A percentile compares a stretch with the other conserved stretches of the same genome.
phyloP scores from a whole-genome alignment of 139 green algal genomes.

The Diplosphaera chodatii region DNA sequence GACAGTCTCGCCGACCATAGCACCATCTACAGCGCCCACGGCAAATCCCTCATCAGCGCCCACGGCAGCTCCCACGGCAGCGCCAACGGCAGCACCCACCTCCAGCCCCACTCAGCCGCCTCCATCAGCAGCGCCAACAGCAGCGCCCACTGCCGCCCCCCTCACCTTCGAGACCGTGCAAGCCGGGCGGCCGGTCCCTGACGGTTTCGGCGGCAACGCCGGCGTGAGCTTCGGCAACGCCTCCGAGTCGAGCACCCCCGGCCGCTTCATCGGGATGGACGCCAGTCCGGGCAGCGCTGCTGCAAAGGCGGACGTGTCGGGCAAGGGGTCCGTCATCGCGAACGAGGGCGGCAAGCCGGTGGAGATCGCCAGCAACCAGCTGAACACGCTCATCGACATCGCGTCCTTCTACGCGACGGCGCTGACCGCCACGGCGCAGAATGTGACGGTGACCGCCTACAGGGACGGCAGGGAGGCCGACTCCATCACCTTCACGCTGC shows the following conservation, averaged over 20 bases:
- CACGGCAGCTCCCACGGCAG: neutral
- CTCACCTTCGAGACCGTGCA: neutral
- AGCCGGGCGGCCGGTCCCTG: neutral
- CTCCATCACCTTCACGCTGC: no score
- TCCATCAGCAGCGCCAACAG: neutral
- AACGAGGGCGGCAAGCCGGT: neutral
- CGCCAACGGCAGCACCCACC: neutral
- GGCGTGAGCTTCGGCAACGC: neutral
- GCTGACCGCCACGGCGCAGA: no score
- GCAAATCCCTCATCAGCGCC: neutral
- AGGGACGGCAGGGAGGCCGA: no score
- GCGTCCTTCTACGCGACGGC: no score
- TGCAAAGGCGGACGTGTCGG: neutral
- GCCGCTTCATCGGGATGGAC: neutral
- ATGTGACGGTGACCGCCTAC: no score
- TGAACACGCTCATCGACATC: no score
- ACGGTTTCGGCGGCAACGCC: neutral
- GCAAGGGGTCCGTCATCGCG: neutral
- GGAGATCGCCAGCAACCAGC: no score
- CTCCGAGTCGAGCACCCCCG: neutral
- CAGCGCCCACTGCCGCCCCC: neutral
- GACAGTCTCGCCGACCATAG: neutral
- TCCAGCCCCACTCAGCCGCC: no score
- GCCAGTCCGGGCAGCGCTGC: no score
- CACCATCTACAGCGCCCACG: neutral